Conservation (phyloP, 176 grass and related monocot species). For the Carex pumila region DNA sequence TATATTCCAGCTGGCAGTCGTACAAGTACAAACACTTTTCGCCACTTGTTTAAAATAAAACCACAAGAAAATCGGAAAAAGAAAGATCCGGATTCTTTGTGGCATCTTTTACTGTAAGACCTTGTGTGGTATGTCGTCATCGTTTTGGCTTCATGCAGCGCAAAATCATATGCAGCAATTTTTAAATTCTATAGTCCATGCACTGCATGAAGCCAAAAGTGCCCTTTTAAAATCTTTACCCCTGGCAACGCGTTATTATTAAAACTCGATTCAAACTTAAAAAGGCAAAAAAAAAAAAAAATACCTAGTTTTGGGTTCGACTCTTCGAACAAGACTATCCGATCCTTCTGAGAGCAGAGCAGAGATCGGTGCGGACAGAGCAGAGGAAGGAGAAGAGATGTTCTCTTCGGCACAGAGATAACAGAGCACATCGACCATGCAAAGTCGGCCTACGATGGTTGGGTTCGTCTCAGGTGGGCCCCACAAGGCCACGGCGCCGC, state of each 20-base stretch:
- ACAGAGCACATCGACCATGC: conserved; percentile 52
- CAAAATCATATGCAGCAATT: no score
- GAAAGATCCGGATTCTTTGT: not conserved
- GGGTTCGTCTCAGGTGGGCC: conserved; percentile 3
- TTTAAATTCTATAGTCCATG: no score
- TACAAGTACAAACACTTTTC: not conserved
- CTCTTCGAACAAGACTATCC: conserved; percentile 11
- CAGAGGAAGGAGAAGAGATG: conserved; percentile 23
- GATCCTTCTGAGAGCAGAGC: conserved; percentile 27
- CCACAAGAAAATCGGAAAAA: not conserved
- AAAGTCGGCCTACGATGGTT: conserved; percentile 21
- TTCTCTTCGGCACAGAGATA: conserved; percentile 52
- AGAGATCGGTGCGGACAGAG: conserved; percentile 39
- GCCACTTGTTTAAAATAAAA: not conserved
- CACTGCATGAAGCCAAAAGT: no score
- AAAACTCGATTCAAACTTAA: not conserved
- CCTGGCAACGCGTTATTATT: not conserved
- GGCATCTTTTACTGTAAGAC: not conserved
- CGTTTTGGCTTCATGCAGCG: no score
- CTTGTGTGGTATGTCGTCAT: not conserved
- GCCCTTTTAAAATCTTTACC: no score
- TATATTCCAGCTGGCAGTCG: not conserved
- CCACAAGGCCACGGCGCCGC: conserved; percentile 32
- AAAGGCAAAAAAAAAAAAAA: not conserved
- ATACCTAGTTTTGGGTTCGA: conserved; percentile 49